Evolutionary conservation across 2,329 filamentous ascomycete species (phyloP).

Genomic region (Elsinoe ampelina): DNA sequence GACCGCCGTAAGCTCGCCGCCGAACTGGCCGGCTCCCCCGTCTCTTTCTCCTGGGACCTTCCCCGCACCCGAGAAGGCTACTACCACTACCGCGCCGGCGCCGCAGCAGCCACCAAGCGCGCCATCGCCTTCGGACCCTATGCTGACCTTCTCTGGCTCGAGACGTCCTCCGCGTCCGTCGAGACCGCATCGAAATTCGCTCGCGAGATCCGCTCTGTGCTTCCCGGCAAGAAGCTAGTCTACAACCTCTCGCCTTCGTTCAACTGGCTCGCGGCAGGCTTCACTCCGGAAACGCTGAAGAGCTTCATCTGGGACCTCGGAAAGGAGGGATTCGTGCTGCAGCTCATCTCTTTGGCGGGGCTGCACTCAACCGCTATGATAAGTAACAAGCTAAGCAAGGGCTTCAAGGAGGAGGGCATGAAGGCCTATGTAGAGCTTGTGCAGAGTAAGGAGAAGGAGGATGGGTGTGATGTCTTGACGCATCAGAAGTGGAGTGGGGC

Average conservation of each 20-base stretch:
- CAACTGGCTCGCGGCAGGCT: conserved; percentile 97
- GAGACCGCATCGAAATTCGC: conserved; percentile 66
- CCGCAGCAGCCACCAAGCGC: conserved; percentile 82
- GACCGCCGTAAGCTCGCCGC: conserved; percentile 65
- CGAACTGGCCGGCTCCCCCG: conserved; percentile 54
- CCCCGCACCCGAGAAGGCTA: conserved; percentile 88
- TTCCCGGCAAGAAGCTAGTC: conserved; percentile 78
- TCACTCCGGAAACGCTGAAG: conserved; percentile 70
- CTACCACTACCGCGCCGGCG: conserved; percentile 81
- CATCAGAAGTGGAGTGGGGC: conserved; percentile 83
- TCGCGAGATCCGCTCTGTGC: conserved; percentile 57
- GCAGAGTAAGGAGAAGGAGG: conserved; percentile 80
- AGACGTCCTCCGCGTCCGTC: conserved; percentile 84
- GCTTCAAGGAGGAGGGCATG: conserved; percentile 89
- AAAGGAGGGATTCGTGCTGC: conserved; percentile 64
- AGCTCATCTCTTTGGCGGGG: conserved; percentile 56
- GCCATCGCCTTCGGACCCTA: conserved; percentile 85
- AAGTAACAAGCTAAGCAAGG: conserved; percentile 64
- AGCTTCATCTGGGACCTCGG: conserved; percentile 96
- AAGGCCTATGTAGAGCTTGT: conserved; percentile 92
- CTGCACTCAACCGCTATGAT: conserved; percentile 56
- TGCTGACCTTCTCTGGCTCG: conserved; percentile 92
- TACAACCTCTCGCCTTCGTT: conserved; percentile 96
- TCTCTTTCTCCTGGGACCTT: conserved; percentile 84
- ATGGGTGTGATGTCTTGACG: conserved; percentile 84